phyloP scores from a whole-genome alignment of 2,329 filamentous ascomycete species.

The Fusarium agapanthi region DNA sequence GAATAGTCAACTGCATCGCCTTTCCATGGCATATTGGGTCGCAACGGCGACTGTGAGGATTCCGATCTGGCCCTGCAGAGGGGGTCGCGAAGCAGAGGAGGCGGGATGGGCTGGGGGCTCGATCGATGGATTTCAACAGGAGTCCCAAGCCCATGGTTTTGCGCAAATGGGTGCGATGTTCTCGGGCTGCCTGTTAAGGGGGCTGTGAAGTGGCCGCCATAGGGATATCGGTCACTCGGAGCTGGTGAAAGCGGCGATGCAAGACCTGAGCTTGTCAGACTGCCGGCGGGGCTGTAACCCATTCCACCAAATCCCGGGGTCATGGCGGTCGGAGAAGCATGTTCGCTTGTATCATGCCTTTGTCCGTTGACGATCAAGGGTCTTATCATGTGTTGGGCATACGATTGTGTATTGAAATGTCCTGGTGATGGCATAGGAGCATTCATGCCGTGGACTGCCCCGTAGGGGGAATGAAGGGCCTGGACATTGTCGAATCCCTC shows the following conservation, averaged over 20 bases:
- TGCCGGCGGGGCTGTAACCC: conserved; percentile 65
- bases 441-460: conserved; percentile 64
- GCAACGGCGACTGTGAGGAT: conserved; percentile 65
- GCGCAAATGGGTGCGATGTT: conserved; percentile 62
- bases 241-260: conserved; percentile 66
- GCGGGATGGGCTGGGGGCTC: conserved; percentile 62
- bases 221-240: conserved; percentile 64
- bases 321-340: conserved; percentile 72
- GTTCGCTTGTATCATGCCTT: conserved; percentile 69
- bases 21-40: conserved; percentile 71
- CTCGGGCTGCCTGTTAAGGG: conserved; percentile 59
- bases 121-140: conserved; percentile 56
- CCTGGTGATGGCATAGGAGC: conserved; percentile 58
- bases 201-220: conserved; percentile 57
- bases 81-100: conserved; percentile 66
- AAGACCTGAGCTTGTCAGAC: conserved; percentile 62
- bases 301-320: conserved; percentile 74
- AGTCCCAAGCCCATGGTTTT: conserved; percentile 57
- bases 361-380: conserved; percentile 75
- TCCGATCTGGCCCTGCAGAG: conserved; percentile 66
- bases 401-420: conserved; percentile 59
- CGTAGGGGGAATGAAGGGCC: conserved; percentile 73
- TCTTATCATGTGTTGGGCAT: conserved; percentile 69
- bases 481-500: conserved; percentile 77
- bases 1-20: conserved; percentile 67